A percentile compares a stretch with the other conserved stretches of the same genome.
Conservation (phyloP, 805 yeast species). For the Wickerhamomyces alni region DNA sequence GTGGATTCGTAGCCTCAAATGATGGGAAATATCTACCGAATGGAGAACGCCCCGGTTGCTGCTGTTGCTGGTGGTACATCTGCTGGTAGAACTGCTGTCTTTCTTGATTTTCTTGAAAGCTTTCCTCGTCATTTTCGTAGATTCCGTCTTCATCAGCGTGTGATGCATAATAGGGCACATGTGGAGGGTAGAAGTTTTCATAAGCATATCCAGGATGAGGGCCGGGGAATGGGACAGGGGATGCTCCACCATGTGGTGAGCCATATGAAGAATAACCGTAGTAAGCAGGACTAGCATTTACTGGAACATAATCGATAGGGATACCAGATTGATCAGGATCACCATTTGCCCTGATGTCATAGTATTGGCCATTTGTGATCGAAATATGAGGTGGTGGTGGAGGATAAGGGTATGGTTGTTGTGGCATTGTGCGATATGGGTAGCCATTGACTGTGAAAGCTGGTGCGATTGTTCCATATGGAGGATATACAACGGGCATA, state of each 20-base stretch:
- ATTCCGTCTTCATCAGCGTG: background rate
- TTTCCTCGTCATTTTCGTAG: constrained; percentile 1
- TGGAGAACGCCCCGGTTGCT: constrained; percentile 13
- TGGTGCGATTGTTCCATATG: background rate
- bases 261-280: background rate
- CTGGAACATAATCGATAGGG: constrained; percentile 3
- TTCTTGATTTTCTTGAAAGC: constrained; percentile 8
- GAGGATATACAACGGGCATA: background rate
- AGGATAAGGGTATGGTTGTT: background rate
- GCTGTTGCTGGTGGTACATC: background rate
- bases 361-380: constrained; percentile 23
- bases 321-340: constrained; percentile 4
- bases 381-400: background rate
- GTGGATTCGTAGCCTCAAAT: constrained; percentile 24
- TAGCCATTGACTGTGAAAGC: background rate
- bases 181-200: background rate
- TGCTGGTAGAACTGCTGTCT: constrained; percentile 1
- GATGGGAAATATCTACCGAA: constrained; percentile 21
- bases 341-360: constrained; percentile 16
- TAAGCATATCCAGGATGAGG: constrained; percentile 4
- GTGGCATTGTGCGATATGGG: background rate
- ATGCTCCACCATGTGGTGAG: background rate
- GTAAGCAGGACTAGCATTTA: background rate
- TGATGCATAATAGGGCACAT: constrained; percentile 3
- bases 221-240: background rate